Conservation (phyloP, 2,329 filamentous ascomycete species). For the Paraconiothyrium brasiliense region DNA sequence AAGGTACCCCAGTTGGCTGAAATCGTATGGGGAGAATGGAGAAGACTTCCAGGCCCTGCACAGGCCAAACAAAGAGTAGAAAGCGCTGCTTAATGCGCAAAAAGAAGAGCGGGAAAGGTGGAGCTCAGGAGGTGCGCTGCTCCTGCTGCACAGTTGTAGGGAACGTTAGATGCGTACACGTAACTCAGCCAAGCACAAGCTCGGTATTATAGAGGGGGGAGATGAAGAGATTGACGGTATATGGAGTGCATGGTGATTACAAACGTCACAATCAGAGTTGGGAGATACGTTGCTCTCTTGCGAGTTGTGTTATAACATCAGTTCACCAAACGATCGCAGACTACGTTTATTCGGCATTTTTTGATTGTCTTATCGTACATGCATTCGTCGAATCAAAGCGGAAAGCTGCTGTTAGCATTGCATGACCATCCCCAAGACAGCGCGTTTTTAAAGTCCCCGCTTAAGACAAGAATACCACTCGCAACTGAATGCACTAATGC, state of each 20-base stretch:
- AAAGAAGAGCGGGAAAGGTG: neutral
- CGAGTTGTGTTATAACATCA: too few species aligned
- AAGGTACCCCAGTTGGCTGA: neutral
- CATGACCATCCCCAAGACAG: neutral
- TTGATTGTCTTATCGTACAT: neutral
- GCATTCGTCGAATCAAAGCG: neutral
- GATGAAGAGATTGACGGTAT: too few species aligned
- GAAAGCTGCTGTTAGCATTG: neutral
- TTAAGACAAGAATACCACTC: too few species aligned
- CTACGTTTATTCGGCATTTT: neutral
- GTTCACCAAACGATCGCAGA: neutral
- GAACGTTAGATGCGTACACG: neutral
- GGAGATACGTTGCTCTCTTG: neutral
- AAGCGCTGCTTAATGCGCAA: neutral
- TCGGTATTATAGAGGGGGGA: neutral
- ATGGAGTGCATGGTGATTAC: too few species aligned
- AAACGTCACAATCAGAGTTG: neutral
- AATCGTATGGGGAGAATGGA: neutral
- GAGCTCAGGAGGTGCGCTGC: neutral
- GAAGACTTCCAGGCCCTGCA: slow-evolving; percentile 6
- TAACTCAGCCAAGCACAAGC: too few species aligned
- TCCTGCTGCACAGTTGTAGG: neutral
- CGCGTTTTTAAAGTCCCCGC: neutral
- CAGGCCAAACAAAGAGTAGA: neutral
- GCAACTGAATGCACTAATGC: too few species aligned